Percentiles rank a stretch among this genome's conserved stretches.
These are phyloP conservation scores for Tetratostichococcus sp. DNA, from an alignment of 139 green algal species.

Conservation along the genomic window DNA sequence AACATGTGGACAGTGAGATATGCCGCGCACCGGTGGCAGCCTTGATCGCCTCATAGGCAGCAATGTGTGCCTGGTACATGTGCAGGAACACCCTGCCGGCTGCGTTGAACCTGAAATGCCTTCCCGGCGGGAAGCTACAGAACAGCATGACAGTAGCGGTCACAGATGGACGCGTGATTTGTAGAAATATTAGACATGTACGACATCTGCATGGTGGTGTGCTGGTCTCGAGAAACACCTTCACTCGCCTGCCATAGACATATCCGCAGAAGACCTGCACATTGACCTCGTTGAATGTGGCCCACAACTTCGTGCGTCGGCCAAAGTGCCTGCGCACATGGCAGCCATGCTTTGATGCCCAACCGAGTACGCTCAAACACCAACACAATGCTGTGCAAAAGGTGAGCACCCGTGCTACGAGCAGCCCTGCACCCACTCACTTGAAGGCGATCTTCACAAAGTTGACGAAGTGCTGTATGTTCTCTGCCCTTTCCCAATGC, in stretches of 20 bases:
- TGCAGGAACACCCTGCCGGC: slow-evolving; percentile 28
- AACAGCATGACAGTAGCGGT: too few relatives aligned
- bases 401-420: too few relatives aligned
- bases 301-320: slow-evolving; percentile 57
- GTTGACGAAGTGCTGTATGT: slow-evolving; percentile 67
- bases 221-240: too few relatives aligned
- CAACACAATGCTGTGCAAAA: too few relatives aligned
- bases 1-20: too few relatives aligned
- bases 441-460: slow-evolving; percentile 45
- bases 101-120: slow-evolving; percentile 32
- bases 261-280: slow-evolving; percentile 56
- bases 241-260: slow-evolving; percentile 45
- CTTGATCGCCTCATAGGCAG: slow-evolving; percentile 68
- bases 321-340: slow-evolving; percentile 47
- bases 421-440: too few relatives aligned
- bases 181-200: too few relatives aligned
- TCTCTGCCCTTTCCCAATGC: slow-evolving; percentile 61
- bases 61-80: slow-evolving; percentile 48
- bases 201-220: too few relatives aligned
- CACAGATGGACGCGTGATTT: too few relatives aligned
- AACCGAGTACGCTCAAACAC: too few relatives aligned
- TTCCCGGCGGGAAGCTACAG: slow-evolving; percentile 52
- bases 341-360: too few relatives aligned
- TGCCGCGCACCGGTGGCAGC: slow-evolving; percentile 32
- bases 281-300: slow-evolving; percentile 86